Evolutionary conservation across 768 basidiomycete species (phyloP).

Genomic region (Tylopilus felleus): DNA sequence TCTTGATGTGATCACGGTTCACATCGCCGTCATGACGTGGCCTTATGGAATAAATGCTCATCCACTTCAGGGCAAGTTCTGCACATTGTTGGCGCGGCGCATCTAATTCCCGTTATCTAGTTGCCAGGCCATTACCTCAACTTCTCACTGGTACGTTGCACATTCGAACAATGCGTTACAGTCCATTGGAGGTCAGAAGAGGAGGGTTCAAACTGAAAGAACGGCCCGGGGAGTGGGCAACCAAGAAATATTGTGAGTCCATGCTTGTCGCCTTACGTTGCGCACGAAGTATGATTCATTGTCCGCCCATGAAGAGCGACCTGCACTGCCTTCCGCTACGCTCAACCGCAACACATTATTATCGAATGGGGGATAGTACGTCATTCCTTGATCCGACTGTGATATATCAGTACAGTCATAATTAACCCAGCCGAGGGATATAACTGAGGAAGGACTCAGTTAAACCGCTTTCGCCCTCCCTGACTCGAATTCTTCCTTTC

Average conservation of each 20-base stretch:
- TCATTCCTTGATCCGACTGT: background rate
- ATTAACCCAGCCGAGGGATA: background rate
- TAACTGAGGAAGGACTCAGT: background rate
- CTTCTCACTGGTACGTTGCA: no score
- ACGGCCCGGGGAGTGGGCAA: background rate
- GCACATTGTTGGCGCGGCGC: background rate
- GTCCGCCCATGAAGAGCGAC: no score
- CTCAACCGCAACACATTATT: background rate
- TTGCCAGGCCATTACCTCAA: background rate
- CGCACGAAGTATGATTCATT: no score
- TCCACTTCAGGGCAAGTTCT: background rate
- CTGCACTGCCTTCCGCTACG: background rate
- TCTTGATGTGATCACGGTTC: no score
- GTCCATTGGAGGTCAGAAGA: no score
- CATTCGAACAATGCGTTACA: no score
- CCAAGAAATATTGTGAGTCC: no score
- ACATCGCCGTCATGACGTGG: background rate
- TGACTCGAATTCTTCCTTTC: background rate
- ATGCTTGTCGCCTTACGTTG: background rate
- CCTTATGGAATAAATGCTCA: background rate
- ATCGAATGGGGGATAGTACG: background rate
- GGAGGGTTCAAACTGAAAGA: no score
- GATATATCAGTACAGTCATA: no score
- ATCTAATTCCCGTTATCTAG: background rate
- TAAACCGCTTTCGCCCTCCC: background rate